Conservation (phyloP, 2,329 filamentous ascomycete species). For the Emmonsia crescens region DNA sequence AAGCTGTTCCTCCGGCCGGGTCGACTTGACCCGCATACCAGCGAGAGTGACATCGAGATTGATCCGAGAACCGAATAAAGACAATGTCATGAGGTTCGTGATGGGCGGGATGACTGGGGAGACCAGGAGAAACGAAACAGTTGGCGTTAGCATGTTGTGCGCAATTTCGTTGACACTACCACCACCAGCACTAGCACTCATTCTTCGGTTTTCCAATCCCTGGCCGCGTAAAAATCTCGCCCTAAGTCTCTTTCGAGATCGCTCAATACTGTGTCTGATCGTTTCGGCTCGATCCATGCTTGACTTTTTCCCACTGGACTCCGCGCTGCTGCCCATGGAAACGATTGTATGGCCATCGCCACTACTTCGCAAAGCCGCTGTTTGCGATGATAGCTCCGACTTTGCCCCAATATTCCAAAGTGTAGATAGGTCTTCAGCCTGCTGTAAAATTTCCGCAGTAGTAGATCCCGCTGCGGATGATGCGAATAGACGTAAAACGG, state of each 20-base stretch:
- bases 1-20: conserved; percentile 46
- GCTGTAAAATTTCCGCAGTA: conserved; percentile 57
- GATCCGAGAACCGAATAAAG: conserved; percentile 31
- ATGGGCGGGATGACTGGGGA: conserved; percentile 51
- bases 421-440: conserved; percentile 57
- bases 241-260: conserved; percentile 21
- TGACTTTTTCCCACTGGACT: not conserved
- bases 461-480: conserved; percentile 44
- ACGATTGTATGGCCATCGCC: not conserved
- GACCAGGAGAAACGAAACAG: conserved; percentile 46
- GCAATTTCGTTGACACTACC: conserved; percentile 8
- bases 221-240: conserved; percentile 9
- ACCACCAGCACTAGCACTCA: not conserved
- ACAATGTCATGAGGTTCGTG: conserved; percentile 53
- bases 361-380: conserved; percentile 17
- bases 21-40: conserved; percentile 20
- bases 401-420: conserved; percentile 45
- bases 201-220: not conserved
- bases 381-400: conserved; percentile 17
- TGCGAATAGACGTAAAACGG: conserved; percentile 51
- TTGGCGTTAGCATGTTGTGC: conserved; percentile 14
- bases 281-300: conserved; percentile 14
- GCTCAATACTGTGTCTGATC: conserved; percentile 32
- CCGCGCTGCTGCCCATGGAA: not conserved
- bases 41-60: conserved; percentile 17